Evolutionary conservation across 2,329 filamentous ascomycete species (phyloP), one percentile per base, ranked within the genome.

Genomic region (Calonectria fujianensis): DNA sequence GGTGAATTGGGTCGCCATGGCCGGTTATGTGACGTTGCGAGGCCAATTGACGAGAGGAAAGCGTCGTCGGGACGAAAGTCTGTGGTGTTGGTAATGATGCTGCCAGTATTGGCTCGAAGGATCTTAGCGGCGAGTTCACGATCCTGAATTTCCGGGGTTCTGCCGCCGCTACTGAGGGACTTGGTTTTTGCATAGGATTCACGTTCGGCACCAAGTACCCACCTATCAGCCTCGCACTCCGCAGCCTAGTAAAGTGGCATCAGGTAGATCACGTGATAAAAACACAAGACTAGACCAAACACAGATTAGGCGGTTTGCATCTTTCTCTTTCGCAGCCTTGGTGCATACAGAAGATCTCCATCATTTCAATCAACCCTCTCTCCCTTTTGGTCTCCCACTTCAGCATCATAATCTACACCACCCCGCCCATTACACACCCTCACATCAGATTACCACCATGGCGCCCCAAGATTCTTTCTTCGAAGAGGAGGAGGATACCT

Each of bases 401-500:
- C 72, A 77, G 72, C 75, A 76, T 75, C 78, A 72, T 68, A 80
- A 73, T 76, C 74, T 72, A 51, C 70, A 69, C 75, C 70, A 48
- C 45, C n/a, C 75, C 67, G 39, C 72, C 73, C 72, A 77, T 75
- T 77, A 74, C 66, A 70, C 59, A 73, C 74, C 71, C 64, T 69
- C 66, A 68, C 73, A 75, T 75, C 75, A 77, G 41, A 79, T 69
- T 74, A 51, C 78, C 83, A 87, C 77, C 75, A 94, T 94, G 92
- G 91, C 92, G 71, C 92, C 92, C 72, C 91, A 94, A 87, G 93
- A 94, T 83, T 91, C 89, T 79, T 94, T 93, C 84, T 91, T 94
- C 84, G 93, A 94, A 79, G 92, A 94, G 82, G 92, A 94, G 83
- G 92, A 94, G 81, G 92, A 94, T 81, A 90, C 89, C 77, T 94